Evolutionary conservation across 441 rosid genomes (phyloP).

Genomic region (Codiaeum variegatum): DNA sequence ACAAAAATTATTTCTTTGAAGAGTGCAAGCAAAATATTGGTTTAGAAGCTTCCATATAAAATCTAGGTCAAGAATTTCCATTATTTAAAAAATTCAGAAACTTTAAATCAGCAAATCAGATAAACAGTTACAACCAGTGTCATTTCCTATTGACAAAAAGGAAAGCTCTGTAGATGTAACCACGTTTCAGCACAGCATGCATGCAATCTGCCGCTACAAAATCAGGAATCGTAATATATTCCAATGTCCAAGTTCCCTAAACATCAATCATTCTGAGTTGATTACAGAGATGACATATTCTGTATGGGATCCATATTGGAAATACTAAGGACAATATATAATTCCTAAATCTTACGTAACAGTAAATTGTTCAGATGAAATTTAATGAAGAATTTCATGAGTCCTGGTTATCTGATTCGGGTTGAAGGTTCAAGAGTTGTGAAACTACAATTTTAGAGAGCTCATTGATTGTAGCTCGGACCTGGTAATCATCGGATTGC

Average conservation of each 20-base stretch:
- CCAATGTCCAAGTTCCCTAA: neutral
- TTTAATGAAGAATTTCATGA: conserved; percentile 22
- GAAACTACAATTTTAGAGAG: conserved; percentile 75
- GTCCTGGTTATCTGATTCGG: conserved; percentile 51
- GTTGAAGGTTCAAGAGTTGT: conserved; percentile 63
- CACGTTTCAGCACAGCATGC: neutral
- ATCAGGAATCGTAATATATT: conserved; percentile 12
- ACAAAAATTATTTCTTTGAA: neutral
- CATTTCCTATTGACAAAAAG: neutral
- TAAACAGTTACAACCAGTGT: neutral
- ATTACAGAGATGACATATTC: neutral
- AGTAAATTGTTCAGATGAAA: neutral
- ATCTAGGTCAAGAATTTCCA: neutral
- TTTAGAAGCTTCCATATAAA: neutral
- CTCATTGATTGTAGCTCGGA: conserved; percentile 76
- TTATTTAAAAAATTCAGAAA: neutral
- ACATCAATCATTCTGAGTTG: neutral
- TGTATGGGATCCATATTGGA: neutral
- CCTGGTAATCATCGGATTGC: conserved; percentile 57
- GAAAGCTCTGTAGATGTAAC: neutral
- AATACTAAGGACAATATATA: neutral
- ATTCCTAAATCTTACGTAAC: conserved; percentile 22
- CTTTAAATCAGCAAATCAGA: neutral
- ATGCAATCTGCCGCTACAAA: neutral
- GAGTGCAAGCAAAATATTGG: neutral